These are phyloP conservation scores for Parietaria judaica DNA, from an alignment of 306 rosid genomes.

Conservation along the genomic window DNA sequence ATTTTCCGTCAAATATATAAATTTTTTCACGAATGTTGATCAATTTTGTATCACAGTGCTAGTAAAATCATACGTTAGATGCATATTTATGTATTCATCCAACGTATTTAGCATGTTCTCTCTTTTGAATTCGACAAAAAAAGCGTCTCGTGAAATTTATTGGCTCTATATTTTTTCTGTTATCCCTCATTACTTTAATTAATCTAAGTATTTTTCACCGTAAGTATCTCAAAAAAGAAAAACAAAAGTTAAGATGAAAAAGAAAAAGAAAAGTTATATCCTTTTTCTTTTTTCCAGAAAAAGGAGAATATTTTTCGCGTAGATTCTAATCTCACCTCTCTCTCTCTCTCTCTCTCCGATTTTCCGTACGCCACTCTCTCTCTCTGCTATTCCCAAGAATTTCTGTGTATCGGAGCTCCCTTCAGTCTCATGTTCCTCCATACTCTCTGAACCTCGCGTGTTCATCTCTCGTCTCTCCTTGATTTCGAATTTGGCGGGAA, in stretches of 20 bases:
- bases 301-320: slow-evolving; percentile 8
- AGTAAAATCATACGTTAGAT: no score
- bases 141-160: no score
- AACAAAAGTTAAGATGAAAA: not conserved
- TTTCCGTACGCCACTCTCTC: slow-evolving; percentile 33
- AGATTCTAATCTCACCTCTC: slow-evolving; percentile 2
- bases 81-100: no score
- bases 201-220: no score
- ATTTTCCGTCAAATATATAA: no score
- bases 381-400: slow-evolving; percentile 12
- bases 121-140: no score
- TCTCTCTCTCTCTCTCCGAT: slow-evolving; percentile 21
- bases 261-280: not conserved
- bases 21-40: no score
- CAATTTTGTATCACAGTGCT: no score
- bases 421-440: slow-evolving; percentile 29
- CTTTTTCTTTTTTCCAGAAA: not conserved
- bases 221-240: not conserved
- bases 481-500: slow-evolving; percentile 65
- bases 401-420: slow-evolving; percentile 29
- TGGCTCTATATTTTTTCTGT: no score
- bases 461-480: slow-evolving; percentile 5
- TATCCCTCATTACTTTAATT: no score
- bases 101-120: no score
- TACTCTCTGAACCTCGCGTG: slow-evolving; percentile 16